Percentiles rank a stretch among this genome's conserved stretches.
Conservation (phyloP, 169 alveolate genomes). For the Cryptosporidium ryanae region DNA sequence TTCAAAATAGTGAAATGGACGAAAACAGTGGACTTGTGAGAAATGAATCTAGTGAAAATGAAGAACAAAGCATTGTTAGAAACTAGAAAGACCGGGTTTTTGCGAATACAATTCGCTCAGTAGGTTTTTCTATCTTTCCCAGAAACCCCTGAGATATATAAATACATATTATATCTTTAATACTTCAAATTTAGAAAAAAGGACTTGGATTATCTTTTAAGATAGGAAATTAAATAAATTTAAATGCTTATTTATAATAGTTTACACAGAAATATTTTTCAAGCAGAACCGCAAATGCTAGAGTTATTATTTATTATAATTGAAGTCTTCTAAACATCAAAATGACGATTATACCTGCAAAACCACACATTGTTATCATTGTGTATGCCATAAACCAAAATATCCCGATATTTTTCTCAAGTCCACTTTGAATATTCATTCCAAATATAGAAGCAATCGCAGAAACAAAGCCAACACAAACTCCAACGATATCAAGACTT, state of each 20-base stretch:
- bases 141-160: too few relatives aligned
- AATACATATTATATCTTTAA: too few relatives aligned
- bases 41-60: too few relatives aligned
- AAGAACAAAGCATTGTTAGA: too few relatives aligned
- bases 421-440: conserved; percentile 84
- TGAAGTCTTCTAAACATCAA: conserved; percentile 65
- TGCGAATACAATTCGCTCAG: too few relatives aligned
- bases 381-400: conserved; percentile 82
- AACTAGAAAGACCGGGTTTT: too few relatives aligned
- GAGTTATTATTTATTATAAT: background rate
- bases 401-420: conserved; percentile 77
- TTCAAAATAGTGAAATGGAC: background rate
- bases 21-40: background rate
- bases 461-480: conserved; percentile 81
- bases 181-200: too few relatives aligned
- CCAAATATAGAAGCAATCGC: conserved; percentile 86
- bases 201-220: too few relatives aligned
- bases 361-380: conserved; percentile 77
- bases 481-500: conserved; percentile 83
- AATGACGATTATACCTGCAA: conserved; percentile 63
- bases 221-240: too few relatives aligned
- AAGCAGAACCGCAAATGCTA: background rate
- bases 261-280: too few relatives aligned
- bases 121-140: too few relatives aligned
- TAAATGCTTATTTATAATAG: too few relatives aligned